phyloP scores from a whole-genome alignment of 1,284 basidiomycete species.

The Microbotryum scabiosae region DNA sequence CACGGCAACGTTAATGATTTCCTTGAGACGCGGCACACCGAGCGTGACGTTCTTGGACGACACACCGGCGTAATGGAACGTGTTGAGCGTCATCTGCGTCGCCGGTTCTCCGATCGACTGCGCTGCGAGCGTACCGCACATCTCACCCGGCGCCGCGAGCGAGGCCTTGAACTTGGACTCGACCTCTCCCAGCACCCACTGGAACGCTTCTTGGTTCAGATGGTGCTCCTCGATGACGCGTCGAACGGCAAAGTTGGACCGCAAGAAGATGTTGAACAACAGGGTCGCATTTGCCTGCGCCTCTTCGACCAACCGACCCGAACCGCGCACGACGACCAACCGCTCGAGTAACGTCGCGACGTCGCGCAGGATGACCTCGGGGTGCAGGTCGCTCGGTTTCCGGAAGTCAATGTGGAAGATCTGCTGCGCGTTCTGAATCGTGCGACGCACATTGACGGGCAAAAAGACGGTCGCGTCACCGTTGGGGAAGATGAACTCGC shows the following conservation, averaged over 20 bases:
- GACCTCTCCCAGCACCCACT: slow-evolving; percentile 95
- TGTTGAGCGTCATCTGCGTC: slow-evolving; percentile 95
- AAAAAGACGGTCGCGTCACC: slow-evolving; percentile 69
- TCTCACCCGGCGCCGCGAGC: slow-evolving; percentile 87
- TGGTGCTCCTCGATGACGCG: slow-evolving; percentile 79
- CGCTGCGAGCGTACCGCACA: slow-evolving; percentile 96
- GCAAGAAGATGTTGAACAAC: slow-evolving; percentile 84
- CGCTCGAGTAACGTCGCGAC: slow-evolving; percentile 62
- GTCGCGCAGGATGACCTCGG: slow-evolving; percentile 72
- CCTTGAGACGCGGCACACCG: slow-evolving; percentile 93
- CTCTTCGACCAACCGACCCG: slow-evolving; percentile 62
- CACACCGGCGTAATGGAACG: slow-evolving; percentile 98
- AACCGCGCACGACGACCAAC: slow-evolving; percentile 77
- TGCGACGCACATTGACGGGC: slow-evolving; percentile 88
- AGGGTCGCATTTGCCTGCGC: slow-evolving; percentile 85
- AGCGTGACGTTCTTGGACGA: slow-evolving; percentile 96
- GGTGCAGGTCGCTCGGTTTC: slow-evolving; percentile 86
- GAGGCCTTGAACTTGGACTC: slow-evolving; percentile 91
- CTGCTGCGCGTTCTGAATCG: slow-evolving; percentile 90
- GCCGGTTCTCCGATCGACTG: slow-evolving; percentile 99
- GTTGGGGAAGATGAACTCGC: slow-evolving; percentile 66
- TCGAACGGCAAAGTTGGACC: slow-evolving; percentile 74
- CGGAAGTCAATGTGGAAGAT: slow-evolving; percentile 95
- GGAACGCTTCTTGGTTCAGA: slow-evolving; percentile 82
- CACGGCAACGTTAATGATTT: slow-evolving; percentile 97